Percentiles rank a stretch among this genome's conserved stretches.
Evolutionary conservation across 2,329 filamentous ascomycete species (phyloP).

Genomic region (Pseudogymnoascus sp.): DNA sequence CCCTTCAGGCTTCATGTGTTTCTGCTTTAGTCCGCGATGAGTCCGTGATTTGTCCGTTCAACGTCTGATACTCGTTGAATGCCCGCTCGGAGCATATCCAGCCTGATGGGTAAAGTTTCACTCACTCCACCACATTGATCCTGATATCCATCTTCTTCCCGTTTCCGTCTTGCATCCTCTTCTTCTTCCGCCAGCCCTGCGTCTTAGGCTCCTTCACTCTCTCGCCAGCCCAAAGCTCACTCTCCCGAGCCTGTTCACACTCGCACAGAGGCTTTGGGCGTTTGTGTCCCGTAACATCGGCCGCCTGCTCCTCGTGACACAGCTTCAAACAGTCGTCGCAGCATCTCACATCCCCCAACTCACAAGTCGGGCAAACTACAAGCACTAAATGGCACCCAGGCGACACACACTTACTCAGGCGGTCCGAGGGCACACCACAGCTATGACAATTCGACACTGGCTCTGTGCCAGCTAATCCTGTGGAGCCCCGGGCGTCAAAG

Average conservation of each 20-base stretch:
- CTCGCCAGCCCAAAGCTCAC: slow-evolving; percentile 22
- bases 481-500: slow-evolving; percentile 27
- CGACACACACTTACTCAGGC: slow-evolving; percentile 25
- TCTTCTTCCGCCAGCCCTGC: slow-evolving; percentile 15
- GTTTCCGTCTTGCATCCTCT: neutral
- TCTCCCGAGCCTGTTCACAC: slow-evolving; percentile 25
- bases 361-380: slow-evolving; percentile 24
- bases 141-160: neutral
- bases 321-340: slow-evolving; percentile 22
- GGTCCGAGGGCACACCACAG: slow-evolving; percentile 19
- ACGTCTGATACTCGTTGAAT: neutral
- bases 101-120: neutral
- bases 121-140: neutral
- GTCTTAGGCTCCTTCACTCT: slow-evolving; percentile 14
- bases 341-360: slow-evolving; percentile 20
- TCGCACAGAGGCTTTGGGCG: slow-evolving; percentile 20
- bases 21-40: neutral
- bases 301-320: slow-evolving; percentile 9
- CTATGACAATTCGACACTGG: slow-evolving; percentile 25
- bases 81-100: neutral
- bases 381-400: slow-evolving; percentile 25
- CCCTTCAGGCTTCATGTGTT: neutral
- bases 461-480: slow-evolving; percentile 15
- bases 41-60: neutral
- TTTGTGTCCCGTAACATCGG: neutral